phyloP scores from a whole-genome alignment of 1,139 yeast genomes.

The Saccharomyces hybrid region DNA sequence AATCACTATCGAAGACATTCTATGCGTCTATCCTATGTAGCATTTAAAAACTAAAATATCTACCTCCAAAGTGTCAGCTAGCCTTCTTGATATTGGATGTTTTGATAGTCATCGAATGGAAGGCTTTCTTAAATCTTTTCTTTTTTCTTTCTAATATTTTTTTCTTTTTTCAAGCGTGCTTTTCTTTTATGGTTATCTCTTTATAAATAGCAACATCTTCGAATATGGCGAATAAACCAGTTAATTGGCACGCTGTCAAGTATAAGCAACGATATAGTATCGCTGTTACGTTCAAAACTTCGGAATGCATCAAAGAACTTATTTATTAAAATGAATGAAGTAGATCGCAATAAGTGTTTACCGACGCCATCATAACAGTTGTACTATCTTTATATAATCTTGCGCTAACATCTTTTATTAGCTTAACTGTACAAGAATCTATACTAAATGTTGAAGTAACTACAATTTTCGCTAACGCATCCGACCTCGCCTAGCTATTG shows the following conservation, averaged over 20 bases:
- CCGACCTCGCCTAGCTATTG: background rate
- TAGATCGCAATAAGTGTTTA: background rate
- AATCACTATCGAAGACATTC: slow-evolving; percentile 30
- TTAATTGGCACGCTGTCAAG: background rate
- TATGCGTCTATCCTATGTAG: background rate
- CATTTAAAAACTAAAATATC: background rate
- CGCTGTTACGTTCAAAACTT: background rate
- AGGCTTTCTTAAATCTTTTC: background rate
- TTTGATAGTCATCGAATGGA: background rate
- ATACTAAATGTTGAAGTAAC: background rate
- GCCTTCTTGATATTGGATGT: background rate
- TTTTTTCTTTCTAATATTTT: background rate
- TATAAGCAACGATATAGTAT: background rate
- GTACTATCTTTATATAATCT: background rate
- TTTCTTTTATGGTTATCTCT: background rate
- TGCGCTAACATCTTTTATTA: background rate
- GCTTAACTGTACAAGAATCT: background rate
- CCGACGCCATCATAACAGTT: background rate
- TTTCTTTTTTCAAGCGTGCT: background rate
- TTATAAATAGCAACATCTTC: background rate
- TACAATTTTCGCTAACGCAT: background rate
- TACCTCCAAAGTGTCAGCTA: background rate
- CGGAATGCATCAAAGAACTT: background rate
- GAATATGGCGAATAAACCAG: background rate
- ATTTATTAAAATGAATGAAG: background rate